These are phyloP conservation scores for Eragrostis curvula DNA, from an alignment of 176 grass and related monocot genomes.

Conservation along the genomic window DNA sequence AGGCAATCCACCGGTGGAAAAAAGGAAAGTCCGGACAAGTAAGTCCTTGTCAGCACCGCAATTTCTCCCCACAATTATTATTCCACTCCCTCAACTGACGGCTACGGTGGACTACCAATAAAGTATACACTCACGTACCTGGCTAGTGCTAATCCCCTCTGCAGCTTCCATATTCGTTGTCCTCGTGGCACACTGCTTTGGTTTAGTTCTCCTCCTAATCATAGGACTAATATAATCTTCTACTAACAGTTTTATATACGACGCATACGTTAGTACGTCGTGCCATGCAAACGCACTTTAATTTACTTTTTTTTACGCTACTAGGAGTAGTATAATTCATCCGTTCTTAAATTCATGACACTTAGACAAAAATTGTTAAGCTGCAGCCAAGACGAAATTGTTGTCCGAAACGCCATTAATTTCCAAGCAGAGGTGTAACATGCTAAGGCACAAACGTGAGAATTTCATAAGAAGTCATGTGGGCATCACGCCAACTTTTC, in stretches of 20 bases:
- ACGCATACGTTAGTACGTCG: neutral
- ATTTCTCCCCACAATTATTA: constrained; percentile 15
- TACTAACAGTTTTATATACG: neutral
- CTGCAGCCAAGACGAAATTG: too few species aligned
- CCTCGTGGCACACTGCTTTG: constrained; percentile 37
- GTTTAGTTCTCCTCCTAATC: constrained; percentile 3
- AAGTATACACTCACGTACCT: constrained; percentile 18
- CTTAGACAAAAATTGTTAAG: too few species aligned
- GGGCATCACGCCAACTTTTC: too few species aligned
- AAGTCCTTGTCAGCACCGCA: constrained; percentile 43
- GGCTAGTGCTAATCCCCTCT: neutral
- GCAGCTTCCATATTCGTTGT: constrained; percentile 37
- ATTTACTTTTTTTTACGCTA: neutral
- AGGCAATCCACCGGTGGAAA: neutral
- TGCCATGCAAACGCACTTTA: too few species aligned
- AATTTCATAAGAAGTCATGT: too few species aligned
- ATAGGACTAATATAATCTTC: neutral
- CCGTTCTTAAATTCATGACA: too few species aligned
- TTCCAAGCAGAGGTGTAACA: too few species aligned
- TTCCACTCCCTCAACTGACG: constrained; percentile 14
- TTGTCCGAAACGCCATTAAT: too few species aligned
- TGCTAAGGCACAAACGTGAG: too few species aligned
- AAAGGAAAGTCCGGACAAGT: constrained; percentile 14
- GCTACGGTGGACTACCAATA: constrained; percentile 40
- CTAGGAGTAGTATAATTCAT: too few species aligned